Evolutionary conservation across 1,284 basidiomycete species (phyloP).

Genomic region (Acaromyces ingoldii): DNA sequence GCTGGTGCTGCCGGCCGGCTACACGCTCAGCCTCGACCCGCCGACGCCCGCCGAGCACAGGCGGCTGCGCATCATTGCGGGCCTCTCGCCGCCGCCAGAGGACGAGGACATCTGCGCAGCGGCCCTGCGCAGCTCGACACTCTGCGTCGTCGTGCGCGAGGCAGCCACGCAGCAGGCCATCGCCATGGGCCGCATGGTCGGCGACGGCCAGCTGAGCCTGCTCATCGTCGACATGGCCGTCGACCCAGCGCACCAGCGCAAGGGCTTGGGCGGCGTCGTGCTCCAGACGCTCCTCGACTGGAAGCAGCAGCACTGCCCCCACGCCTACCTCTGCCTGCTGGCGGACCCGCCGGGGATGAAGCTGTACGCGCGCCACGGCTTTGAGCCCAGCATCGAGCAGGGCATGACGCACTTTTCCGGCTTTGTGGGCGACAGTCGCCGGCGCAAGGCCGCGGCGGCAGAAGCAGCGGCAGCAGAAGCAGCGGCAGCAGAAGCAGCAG

Average conservation of each 20-base stretch:
- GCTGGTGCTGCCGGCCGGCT: too few species aligned
- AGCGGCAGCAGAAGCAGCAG: too few species aligned
- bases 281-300: background rate
- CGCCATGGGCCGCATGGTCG: slow-evolving; percentile 2
- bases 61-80: background rate
- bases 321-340: background rate
- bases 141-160: slow-evolving; percentile 2
- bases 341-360: background rate
- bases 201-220: background rate
- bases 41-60: background rate
- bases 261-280: background rate
- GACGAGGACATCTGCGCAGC: too few species aligned
- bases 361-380: background rate
- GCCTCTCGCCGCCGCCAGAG: slow-evolving; percentile 1
- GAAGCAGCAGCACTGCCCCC: background rate
- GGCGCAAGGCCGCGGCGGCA: too few species aligned
- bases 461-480: too few species aligned
- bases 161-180: background rate
- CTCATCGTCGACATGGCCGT: background rate
- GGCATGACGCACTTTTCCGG: too few species aligned
- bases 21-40: too few species aligned
- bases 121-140: background rate
- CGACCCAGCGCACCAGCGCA: background rate
- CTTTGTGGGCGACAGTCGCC: too few species aligned
- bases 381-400: too few species aligned